A percentile compares a stretch with the other conserved stretches of the same genome.
Conservation (phyloP, 352 stramenopile species). For the Phytophthora palmivora region DNA sequence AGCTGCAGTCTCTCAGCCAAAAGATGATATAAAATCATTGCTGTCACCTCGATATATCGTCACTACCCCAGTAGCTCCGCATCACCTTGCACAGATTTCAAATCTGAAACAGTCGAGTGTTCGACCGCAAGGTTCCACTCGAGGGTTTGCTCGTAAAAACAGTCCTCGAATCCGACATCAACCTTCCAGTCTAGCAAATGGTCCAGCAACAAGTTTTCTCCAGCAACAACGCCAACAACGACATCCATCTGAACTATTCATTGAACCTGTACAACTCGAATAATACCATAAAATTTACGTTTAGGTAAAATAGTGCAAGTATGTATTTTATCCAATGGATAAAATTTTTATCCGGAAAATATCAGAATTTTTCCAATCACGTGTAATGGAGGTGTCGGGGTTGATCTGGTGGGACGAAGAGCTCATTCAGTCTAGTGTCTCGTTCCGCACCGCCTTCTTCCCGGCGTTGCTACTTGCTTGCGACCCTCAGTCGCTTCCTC, state of each 20-base stretch:
- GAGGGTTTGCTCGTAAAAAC: conserved; percentile 15
- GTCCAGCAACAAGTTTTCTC: conserved; percentile 7
- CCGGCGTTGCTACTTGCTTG: conserved; percentile 57
- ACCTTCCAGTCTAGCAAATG: conserved; percentile 13
- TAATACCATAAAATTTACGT: conserved; percentile 5
- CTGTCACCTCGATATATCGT: conserved; percentile 34
- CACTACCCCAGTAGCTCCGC: conserved; percentile 11
- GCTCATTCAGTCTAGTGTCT: conserved; percentile 31
- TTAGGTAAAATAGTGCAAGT: too few relatives aligned
- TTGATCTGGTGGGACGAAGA: conserved; percentile 50
- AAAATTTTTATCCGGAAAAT: not conserved
- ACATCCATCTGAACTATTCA: conserved; percentile 24
- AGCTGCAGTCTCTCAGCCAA: conserved; percentile 3
- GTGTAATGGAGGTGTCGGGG: conserved; percentile 23
- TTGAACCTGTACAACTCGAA: conserved; percentile 18
- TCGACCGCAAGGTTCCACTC: conserved; percentile 24
- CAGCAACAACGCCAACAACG: conserved; percentile 19
- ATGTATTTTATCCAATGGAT: too few relatives aligned
- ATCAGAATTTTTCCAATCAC: too few relatives aligned
- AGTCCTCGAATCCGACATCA: conserved; percentile 24
- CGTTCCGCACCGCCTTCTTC: conserved; percentile 55
- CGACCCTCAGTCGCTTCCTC: conserved; percentile 39
- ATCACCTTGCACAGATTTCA: conserved; percentile 14
- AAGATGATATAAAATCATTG: conserved; percentile 28
- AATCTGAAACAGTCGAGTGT: conserved; percentile 27